Conservation (phyloP, 2,329 filamentous ascomycete species). For the Stachybotrys chartarum region DNA sequence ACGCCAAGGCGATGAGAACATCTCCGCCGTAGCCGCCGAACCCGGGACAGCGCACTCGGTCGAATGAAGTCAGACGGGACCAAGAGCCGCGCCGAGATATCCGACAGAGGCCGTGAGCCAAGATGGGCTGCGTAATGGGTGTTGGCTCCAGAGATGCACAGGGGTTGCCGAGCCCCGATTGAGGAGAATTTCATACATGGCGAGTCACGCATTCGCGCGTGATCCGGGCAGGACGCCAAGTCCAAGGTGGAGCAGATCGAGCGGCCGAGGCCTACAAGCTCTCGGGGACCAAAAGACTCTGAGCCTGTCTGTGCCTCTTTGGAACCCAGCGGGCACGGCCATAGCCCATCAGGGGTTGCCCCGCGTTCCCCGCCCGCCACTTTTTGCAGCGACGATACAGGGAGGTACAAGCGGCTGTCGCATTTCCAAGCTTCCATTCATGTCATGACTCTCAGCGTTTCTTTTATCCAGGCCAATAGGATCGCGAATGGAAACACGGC, state of each 20-base stretch:
- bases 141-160: background rate
- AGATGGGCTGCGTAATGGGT: background rate
- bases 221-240: too few relatives aligned
- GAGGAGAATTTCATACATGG: background rate
- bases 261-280: background rate
- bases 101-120: background rate
- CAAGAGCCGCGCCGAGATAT: background rate
- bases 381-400: background rate
- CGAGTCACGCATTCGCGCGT: too few relatives aligned
- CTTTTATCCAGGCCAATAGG: too few relatives aligned
- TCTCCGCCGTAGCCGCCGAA: background rate
- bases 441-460: too few relatives aligned
- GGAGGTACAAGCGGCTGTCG: too few relatives aligned
- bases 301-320: too few relatives aligned
- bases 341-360: background rate
- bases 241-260: background rate
- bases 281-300: too few relatives aligned
- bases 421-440: too few relatives aligned
- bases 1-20: too few relatives aligned
- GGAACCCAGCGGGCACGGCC: too few relatives aligned
- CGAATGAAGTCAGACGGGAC: background rate
- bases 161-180: background rate
- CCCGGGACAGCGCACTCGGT: background rate
- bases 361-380: background rate
- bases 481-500: too few relatives aligned